Conservation (phyloP, 352 stramenopile genomes). For the Pythium diclinum region DNA sequence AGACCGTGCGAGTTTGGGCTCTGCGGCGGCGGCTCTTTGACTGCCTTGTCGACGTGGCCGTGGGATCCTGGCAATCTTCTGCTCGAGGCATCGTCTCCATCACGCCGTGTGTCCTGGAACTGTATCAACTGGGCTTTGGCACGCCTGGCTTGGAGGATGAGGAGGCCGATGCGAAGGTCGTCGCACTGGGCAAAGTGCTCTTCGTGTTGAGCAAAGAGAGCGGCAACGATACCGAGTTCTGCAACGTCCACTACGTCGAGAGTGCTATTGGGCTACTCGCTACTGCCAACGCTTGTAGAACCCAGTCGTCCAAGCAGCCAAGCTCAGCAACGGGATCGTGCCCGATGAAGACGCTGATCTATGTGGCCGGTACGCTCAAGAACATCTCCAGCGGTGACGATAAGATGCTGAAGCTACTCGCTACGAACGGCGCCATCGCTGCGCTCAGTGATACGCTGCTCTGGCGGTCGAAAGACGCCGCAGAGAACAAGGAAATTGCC, state of each 20-base stretch:
- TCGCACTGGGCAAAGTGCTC: slow-evolving; percentile 50
- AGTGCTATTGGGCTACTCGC: slow-evolving; percentile 44
- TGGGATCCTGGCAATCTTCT: slow-evolving; percentile 36
- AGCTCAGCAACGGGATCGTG: slow-evolving; percentile 5
- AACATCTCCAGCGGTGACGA: slow-evolving; percentile 64
- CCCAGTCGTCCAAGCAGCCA: background rate
- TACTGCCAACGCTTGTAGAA: slow-evolving; percentile 7
- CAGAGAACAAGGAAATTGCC: slow-evolving; percentile 51
- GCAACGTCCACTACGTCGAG: slow-evolving; percentile 62
- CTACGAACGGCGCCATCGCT: slow-evolving; percentile 56
- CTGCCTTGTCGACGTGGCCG: slow-evolving; percentile 16
- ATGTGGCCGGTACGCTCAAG: slow-evolving; percentile 65
- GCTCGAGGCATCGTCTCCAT: slow-evolving; percentile 39
- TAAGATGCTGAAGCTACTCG: slow-evolving; percentile 58
- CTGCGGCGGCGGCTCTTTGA: slow-evolving; percentile 33
- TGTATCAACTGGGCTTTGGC: slow-evolving; percentile 25
- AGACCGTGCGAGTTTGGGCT: slow-evolving; percentile 3
- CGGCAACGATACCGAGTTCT: slow-evolving; percentile 60
- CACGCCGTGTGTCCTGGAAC: slow-evolving; percentile 36
- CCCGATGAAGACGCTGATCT: slow-evolving; percentile 57
- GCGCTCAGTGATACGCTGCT: slow-evolving; percentile 48
- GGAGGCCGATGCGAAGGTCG: slow-evolving; percentile 19
- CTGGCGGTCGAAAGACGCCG: slow-evolving; percentile 32
- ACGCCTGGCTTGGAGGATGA: background rate
- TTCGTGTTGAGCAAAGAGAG: slow-evolving; percentile 78